Conservation (phyloP, 164 flowering plant genomes). For the Annona cherimola region DNA sequence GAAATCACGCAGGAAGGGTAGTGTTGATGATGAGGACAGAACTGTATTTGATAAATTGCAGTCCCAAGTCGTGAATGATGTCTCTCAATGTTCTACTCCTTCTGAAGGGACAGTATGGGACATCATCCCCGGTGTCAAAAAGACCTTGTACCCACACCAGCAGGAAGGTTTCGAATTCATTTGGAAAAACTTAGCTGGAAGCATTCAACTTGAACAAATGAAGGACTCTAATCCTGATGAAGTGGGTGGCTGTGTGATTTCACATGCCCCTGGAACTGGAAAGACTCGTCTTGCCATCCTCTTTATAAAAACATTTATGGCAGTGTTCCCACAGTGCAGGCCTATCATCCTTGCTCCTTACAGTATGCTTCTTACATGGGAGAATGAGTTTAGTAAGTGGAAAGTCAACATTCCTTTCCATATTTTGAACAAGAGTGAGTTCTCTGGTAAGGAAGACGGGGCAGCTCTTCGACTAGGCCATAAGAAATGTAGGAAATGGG, state of each 20-base stretch:
- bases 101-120: constrained; percentile 61
- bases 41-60: constrained; percentile 16
- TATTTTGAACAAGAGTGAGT: constrained; percentile 37
- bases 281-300: constrained; percentile 64
- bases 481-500: neutral
- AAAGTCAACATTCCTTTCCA: constrained; percentile 52
- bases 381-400: constrained; percentile 75
- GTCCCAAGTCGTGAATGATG: constrained; percentile 10
- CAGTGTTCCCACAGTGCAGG: constrained; percentile 32
- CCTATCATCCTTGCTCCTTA: constrained; percentile 77
- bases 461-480: constrained; percentile 9
- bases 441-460: constrained; percentile 46
- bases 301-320: constrained; percentile 58
- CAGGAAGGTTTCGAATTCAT: constrained; percentile 73
- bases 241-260: constrained; percentile 80
- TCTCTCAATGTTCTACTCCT: constrained; percentile 16
- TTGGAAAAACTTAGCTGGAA: constrained; percentile 76
- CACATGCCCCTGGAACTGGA: constrained; percentile 98
- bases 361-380: constrained; percentile 76
- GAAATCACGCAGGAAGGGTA: constrained; percentile 13
- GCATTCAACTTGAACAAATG: constrained; percentile 41
- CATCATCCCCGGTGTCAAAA: constrained; percentile 31
- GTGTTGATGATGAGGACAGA: neutral
- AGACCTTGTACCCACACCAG: constrained; percentile 54
- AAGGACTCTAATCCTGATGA: constrained; percentile 14